Evolutionary conservation across 306 rosid species (phyloP).

Genomic region (Castanea crenata): DNA sequence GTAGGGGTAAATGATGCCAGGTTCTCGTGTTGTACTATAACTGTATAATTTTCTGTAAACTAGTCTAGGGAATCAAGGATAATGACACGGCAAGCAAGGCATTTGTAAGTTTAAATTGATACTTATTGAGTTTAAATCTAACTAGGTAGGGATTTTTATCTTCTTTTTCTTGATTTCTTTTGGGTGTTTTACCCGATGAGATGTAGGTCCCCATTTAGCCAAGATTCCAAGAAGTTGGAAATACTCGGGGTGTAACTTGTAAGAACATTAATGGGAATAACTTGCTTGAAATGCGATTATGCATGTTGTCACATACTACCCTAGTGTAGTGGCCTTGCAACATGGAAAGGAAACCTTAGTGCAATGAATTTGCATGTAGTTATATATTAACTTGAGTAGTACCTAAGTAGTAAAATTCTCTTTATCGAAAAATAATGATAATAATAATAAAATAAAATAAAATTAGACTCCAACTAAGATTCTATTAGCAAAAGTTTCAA

Average conservation of each 20-base stretch:
- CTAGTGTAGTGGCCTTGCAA: not conserved
- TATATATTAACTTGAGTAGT: too few species aligned
- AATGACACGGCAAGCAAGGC: slow-evolving; percentile 29
- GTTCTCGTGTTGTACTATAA: slow-evolving; percentile 3
- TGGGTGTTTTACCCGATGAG: slow-evolving; percentile 1
- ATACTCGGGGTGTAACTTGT: slow-evolving; percentile 25
- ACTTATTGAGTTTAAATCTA: slow-evolving; percentile 17
- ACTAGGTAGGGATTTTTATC: slow-evolving; percentile 28
- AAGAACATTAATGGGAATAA: slow-evolving; percentile 22
- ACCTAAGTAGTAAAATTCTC: too few species aligned
- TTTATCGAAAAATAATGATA: too few species aligned
- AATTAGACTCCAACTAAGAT: too few species aligned
- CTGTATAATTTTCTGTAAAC: slow-evolving; percentile 32
- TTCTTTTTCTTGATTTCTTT: not conserved
- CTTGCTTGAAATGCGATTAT: not conserved
- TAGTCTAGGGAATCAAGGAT: slow-evolving; percentile 40
- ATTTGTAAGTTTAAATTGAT: slow-evolving; percentile 35
- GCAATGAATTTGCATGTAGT: too few species aligned
- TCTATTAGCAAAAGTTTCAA: too few species aligned
- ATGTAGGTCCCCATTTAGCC: slow-evolving; percentile 1
- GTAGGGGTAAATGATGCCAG: slow-evolving; percentile 40
- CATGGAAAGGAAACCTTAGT: too few species aligned
- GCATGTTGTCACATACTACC: not conserved
- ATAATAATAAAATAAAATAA: too few species aligned
- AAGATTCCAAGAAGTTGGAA: slow-evolving; percentile 15